Conservation (phyloP, 257 asterid genomes). For the Solanum appendiculatum region DNA sequence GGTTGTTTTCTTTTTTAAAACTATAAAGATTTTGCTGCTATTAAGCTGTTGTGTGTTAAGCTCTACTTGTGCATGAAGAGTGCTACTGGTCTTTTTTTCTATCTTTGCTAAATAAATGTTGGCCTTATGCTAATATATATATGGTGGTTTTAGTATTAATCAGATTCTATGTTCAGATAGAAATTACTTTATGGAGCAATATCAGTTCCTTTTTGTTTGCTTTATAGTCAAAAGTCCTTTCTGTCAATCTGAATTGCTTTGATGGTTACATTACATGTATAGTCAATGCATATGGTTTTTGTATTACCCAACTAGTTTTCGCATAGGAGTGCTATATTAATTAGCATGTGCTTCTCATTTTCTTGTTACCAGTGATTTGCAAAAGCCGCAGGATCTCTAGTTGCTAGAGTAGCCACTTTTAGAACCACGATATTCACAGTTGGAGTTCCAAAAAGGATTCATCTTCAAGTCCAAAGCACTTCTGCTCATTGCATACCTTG, state of each 20-base stretch:
- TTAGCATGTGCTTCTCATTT: background rate
- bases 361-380: background rate
- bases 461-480: background rate
- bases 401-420: background rate
- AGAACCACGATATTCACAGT: background rate
- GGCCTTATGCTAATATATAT: background rate
- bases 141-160: background rate
- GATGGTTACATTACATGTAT: background rate
- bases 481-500: background rate
- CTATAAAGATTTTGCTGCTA: background rate
- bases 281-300: background rate
- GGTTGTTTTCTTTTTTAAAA: background rate
- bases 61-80: background rate
- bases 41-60: background rate
- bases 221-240: background rate
- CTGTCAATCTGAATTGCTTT: background rate
- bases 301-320: background rate
- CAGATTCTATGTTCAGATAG: background rate
- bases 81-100: background rate
- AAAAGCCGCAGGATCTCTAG: background rate
- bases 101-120: background rate
- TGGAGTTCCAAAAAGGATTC: background rate
- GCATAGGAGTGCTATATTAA: background rate
- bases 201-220: background rate
- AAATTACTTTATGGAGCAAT: background rate